phyloP scores from a whole-genome alignment of 2,329 filamentous ascomycete species.

The Akanthomyces lecanii region DNA sequence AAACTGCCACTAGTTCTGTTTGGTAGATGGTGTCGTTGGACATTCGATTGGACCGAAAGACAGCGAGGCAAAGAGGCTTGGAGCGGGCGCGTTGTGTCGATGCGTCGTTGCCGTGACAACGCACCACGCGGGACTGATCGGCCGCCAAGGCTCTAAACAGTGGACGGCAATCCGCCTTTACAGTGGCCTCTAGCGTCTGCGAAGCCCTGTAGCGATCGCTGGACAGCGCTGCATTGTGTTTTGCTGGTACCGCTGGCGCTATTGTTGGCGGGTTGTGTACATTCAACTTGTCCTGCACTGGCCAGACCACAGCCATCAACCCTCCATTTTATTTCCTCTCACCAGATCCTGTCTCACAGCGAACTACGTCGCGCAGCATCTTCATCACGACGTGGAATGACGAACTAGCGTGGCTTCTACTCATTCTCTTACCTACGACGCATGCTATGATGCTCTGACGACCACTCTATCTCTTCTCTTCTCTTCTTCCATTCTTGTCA shows the following conservation, averaged over 20 bases:
- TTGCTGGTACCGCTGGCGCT: background rate
- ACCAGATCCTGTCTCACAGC: slow-evolving; percentile 2
- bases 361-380: slow-evolving; percentile 11
- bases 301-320: background rate
- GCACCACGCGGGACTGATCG: slow-evolving; percentile 6
- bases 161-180: background rate
- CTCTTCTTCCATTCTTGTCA: slow-evolving; percentile 1
- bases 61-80: background rate
- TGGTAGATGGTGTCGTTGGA: background rate
- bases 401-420: background rate
- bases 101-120: slow-evolving; percentile 15
- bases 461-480: background rate
- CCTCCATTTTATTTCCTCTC: background rate
- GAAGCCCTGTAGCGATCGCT: background rate
- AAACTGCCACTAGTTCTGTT: slow-evolving; percentile 14
- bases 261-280: slow-evolving; percentile 8
- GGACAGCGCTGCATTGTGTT: background rate
- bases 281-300: background rate
- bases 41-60: background rate
- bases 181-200: background rate
- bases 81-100: background rate
- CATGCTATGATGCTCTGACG: slow-evolving; percentile 17
- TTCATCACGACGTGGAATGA: slow-evolving; percentile 10
- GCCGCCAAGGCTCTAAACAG: slow-evolving; percentile 6
- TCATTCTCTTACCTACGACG: background rate